Conservation (phyloP, 1,139 yeast genomes). For the Diutina mesorugosa region DNA sequence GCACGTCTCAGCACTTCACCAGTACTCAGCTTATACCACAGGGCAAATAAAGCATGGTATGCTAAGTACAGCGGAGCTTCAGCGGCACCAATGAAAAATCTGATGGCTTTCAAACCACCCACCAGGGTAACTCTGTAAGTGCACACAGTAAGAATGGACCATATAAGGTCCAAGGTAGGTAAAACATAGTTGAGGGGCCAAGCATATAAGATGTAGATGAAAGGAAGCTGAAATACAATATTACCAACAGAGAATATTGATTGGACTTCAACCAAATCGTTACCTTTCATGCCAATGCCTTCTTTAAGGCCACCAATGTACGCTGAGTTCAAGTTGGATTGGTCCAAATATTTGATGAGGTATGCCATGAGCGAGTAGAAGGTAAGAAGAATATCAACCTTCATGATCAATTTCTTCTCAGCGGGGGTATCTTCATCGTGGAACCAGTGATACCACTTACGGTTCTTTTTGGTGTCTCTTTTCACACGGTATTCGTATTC, state of each 20-base stretch:
- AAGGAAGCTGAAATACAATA: slow-evolving; percentile 42
- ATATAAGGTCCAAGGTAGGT: slow-evolving; percentile 46
- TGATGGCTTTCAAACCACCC: slow-evolving; percentile 37
- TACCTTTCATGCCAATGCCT: slow-evolving; percentile 48
- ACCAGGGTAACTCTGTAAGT: slow-evolving; percentile 34
- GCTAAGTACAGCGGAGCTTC: slow-evolving; percentile 52
- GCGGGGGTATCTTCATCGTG: slow-evolving; percentile 42
- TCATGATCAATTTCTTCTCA: slow-evolving; percentile 41
- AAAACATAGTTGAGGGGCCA: slow-evolving; percentile 43
- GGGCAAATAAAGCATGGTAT: slow-evolving; percentile 46
- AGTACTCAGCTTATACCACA: slow-evolving; percentile 10
- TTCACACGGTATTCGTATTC: slow-evolving; percentile 46
- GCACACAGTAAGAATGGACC: slow-evolving; percentile 56
- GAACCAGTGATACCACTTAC: slow-evolving; percentile 56
- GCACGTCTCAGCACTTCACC: slow-evolving; percentile 36
- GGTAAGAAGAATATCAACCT: slow-evolving; percentile 49
- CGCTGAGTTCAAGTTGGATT: slow-evolving; percentile 50
- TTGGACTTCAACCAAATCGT: slow-evolving; percentile 50
- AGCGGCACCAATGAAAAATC: slow-evolving; percentile 50
- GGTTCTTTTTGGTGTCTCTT: slow-evolving; percentile 17
- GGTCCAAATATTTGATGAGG: slow-evolving; percentile 63
- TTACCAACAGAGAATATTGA: slow-evolving; percentile 47
- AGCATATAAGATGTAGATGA: slow-evolving; percentile 29
- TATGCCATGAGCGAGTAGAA: slow-evolving; percentile 49
- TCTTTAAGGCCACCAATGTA: slow-evolving; percentile 55